Conservation (phyloP, 305 asterid species). For the Lippia alba region DNA sequence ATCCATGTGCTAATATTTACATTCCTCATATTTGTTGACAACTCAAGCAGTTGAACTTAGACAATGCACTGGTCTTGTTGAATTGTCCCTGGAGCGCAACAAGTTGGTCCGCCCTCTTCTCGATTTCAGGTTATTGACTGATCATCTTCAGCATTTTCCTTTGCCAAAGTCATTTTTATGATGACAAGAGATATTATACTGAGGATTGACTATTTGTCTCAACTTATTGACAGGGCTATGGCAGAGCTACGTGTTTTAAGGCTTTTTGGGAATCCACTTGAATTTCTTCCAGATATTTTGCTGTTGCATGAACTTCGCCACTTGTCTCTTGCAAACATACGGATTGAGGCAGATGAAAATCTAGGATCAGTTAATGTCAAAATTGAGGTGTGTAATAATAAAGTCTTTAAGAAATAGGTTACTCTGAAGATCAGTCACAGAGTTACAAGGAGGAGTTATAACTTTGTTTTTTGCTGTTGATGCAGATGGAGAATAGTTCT, state of each 20-base stretch:
- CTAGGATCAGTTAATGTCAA: conserved; percentile 86
- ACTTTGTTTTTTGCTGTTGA: conserved; percentile 39
- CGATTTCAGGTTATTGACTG: conserved; percentile 89
- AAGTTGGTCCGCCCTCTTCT: conserved; percentile 97
- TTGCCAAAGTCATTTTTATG: neutral
- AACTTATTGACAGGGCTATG: conserved; percentile 82
- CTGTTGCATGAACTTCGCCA: conserved; percentile 89
- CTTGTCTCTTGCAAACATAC: conserved; percentile 95
- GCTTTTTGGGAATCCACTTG: conserved; percentile 97
- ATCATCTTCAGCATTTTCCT: conserved; percentile 34
- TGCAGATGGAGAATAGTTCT: conserved; percentile 95
- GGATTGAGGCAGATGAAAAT: conserved; percentile 92
- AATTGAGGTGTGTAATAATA: conserved; percentile 77
- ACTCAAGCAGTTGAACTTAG: conserved; percentile 79
- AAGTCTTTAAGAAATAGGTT: conserved; percentile 26
- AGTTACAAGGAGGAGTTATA: conserved; percentile 35
- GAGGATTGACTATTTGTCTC: conserved; percentile 37
- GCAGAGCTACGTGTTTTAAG: conserved; percentile 85
- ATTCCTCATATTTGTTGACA: conserved; percentile 35
- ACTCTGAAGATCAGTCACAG: conserved; percentile 22
- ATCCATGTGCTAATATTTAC: conserved; percentile 30
- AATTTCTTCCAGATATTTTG: conserved; percentile 97
- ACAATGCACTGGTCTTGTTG: conserved; percentile 85
- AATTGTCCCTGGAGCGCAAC: conserved; percentile 98
- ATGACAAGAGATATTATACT: conserved; percentile 30